Evolutionary conservation across 2,329 filamentous ascomycete genomes (phyloP), one percentile per base, ranked within the genome.

Genomic region (Colletotrichum kahawae): DNA sequence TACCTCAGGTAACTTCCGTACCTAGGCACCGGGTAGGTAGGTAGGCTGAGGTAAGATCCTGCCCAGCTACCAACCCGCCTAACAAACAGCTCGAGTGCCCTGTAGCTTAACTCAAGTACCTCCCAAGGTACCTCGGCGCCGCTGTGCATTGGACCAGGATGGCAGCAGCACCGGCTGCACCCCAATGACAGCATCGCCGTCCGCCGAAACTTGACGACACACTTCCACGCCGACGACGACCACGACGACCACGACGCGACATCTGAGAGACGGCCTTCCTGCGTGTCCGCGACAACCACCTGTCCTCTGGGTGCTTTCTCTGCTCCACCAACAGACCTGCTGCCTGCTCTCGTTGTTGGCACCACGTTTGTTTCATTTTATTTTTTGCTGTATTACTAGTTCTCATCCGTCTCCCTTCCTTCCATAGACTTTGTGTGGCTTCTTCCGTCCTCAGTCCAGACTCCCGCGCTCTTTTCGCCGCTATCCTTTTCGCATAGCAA

Each of bases 171-270:
- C 56, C 24, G 5, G 31, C 24, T 62, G 67, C 67, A 67, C 68
- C 56, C 60, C 72, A 75, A 72, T 75, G 72, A 72, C 69, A 72
- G 57, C 72, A 75, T 75, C 69, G 64, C 43, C 43, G 57, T 68
- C 56, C 29, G 54, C 56, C 68, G 56, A 72, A 72, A 75, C 69
- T 48, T 70, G 56, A 76, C 63, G 54, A 76, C 70, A 69, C 67
- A 68, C 36, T 29, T 31, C 34, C 31, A 31, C 21, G 43, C n/a
- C 43, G n/a, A 51, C 43, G n/a, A 51, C 43, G 33, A 51, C 43
- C 33, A 74, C 31, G 18, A 48, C 48, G 57, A 68, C 33, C 38
- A 68, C 68, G 38, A 74, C 72, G 69, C 72, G 72, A 75, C 69
- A 62, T 33, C 62, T 13, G 43, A 33, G 27, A 67, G 67, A 57